phyloP scores from a whole-genome alignment of 1,139 yeast genomes.

The Scheffersomyces insectosa region DNA sequence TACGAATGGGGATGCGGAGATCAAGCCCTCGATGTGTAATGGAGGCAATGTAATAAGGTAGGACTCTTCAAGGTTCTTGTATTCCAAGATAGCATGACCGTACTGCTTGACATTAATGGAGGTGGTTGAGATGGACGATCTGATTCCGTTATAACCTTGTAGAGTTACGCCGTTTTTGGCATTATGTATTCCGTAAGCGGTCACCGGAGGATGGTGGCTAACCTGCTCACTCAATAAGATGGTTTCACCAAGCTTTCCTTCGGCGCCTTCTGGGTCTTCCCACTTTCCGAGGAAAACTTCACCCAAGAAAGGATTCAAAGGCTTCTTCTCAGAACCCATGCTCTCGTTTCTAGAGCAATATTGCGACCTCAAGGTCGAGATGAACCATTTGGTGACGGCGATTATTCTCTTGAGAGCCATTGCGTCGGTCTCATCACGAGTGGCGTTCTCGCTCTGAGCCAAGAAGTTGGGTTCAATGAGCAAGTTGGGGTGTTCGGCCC shows the following conservation, averaged over 20 bases:
- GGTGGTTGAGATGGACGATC: constrained; percentile 79
- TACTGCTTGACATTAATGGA: constrained; percentile 82
- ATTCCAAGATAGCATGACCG: constrained; percentile 82
- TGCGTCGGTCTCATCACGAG: constrained; percentile 42
- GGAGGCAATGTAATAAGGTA: constrained; percentile 90
- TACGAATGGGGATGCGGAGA: constrained; percentile 87
- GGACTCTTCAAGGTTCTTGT: constrained; percentile 60
- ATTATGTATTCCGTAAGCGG: constrained; percentile 80
- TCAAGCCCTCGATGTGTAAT: constrained; percentile 90
- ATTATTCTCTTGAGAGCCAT: constrained; percentile 62
- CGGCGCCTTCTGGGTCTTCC: constrained; percentile 46
- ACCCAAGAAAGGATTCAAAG: constrained; percentile 91
- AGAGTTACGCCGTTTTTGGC: constrained; percentile 65
- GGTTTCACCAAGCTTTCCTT: constrained; percentile 64
- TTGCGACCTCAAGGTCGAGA: constrained; percentile 88
- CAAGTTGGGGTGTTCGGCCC: constrained; percentile 89
- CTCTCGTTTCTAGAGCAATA: constrained; percentile 90
- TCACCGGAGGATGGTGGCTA: constrained; percentile 93
- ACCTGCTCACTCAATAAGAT: constrained; percentile 85
- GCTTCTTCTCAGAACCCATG: constrained; percentile 93
- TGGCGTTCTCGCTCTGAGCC: constrained; percentile 28
- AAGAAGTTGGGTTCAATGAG: constrained; percentile 65
- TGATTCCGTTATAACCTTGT: constrained; percentile 88
- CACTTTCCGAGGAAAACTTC: constrained; percentile 90
- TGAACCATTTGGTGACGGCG: constrained; percentile 87